Conservation (phyloP, 208 protist genomes). For the Naegleria fowleri region DNA sequence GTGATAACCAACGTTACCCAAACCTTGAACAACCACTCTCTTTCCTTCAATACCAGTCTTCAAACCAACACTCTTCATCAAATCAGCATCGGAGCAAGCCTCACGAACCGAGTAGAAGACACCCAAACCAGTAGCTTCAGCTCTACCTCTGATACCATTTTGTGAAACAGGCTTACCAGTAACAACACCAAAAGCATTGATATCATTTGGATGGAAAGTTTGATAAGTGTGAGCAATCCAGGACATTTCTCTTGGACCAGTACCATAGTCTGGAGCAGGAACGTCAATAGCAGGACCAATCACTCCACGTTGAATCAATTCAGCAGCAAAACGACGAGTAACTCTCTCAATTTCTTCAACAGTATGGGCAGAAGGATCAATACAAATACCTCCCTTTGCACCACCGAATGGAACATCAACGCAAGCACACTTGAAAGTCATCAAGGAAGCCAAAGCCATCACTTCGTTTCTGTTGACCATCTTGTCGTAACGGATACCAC, state of each 20-base stretch:
- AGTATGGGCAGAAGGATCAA: constrained; percentile 62
- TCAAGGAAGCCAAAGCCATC: constrained; percentile 64
- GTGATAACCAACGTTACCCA: constrained; percentile 68
- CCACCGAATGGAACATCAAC: constrained; percentile 73
- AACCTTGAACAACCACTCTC: constrained; percentile 60
- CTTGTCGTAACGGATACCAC: constrained; percentile 65
- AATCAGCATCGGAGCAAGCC: constrained; percentile 48
- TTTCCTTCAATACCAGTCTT: constrained; percentile 60
- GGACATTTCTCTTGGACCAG: constrained; percentile 66
- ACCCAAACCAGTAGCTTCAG: constrained; percentile 59
- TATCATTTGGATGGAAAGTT: constrained; percentile 27
- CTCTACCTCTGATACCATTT: constrained; percentile 62
- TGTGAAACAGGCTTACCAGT: constrained; percentile 64
- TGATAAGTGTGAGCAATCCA: constrained; percentile 58
- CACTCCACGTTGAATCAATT: constrained; percentile 63
- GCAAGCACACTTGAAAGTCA: constrained; percentile 74
- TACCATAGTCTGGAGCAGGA: constrained; percentile 61
- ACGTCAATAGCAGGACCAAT: constrained; percentile 54
- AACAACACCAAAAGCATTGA: constrained; percentile 59
- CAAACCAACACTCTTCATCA: constrained; percentile 54
- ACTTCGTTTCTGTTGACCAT: constrained; percentile 64
- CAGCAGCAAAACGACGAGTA: constrained; percentile 64
- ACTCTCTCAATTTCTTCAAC: constrained; percentile 62
- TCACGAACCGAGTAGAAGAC: constrained; percentile 60
- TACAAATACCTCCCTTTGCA: constrained; percentile 67